phyloP scores from a whole-genome alignment of 164 flowering plant genomes.

The Stephania yunnanensis region DNA sequence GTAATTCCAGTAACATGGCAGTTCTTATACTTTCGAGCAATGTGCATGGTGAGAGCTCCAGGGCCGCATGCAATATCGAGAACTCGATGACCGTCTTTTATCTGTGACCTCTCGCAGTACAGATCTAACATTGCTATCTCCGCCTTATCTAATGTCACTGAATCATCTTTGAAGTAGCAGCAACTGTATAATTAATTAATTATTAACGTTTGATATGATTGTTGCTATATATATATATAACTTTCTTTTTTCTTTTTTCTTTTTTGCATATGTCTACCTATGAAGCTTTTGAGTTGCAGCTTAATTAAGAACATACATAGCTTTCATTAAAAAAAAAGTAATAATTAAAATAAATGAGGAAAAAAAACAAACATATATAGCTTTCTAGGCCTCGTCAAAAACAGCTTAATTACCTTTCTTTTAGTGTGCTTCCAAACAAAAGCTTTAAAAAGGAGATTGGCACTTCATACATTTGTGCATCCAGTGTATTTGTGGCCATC shows the following conservation, averaged over 20 bases:
- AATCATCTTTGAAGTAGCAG: background rate
- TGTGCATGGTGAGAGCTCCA: background rate
- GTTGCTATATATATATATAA: background rate
- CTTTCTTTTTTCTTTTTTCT: no score
- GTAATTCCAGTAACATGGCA: slow-evolving; percentile 5
- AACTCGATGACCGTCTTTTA: slow-evolving; percentile 8
- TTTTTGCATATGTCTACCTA: no score
- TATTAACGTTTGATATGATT: slow-evolving; percentile 1
- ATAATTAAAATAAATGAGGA: no score
- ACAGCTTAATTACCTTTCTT: no score
- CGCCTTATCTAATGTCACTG: slow-evolving; percentile 5
- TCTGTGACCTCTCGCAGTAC: slow-evolving; percentile 5
- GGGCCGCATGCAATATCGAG: slow-evolving; percentile 10
- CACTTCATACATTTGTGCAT: slow-evolving; percentile 6
- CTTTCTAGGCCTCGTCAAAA: no score
- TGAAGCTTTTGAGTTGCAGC: no score
- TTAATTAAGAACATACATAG: no score
- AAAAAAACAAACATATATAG: no score
- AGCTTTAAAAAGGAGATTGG: slow-evolving; percentile 9
- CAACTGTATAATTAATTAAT: background rate
- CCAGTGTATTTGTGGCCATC: background rate
- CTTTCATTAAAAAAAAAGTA: no score
- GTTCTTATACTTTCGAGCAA: slow-evolving; percentile 3
- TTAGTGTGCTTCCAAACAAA: background rate
- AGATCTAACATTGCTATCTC: slow-evolving; percentile 3